Evolutionary conservation across 108 stramenopile genomes (phyloP).

Genomic region (Epithemia pelagica): DNA sequence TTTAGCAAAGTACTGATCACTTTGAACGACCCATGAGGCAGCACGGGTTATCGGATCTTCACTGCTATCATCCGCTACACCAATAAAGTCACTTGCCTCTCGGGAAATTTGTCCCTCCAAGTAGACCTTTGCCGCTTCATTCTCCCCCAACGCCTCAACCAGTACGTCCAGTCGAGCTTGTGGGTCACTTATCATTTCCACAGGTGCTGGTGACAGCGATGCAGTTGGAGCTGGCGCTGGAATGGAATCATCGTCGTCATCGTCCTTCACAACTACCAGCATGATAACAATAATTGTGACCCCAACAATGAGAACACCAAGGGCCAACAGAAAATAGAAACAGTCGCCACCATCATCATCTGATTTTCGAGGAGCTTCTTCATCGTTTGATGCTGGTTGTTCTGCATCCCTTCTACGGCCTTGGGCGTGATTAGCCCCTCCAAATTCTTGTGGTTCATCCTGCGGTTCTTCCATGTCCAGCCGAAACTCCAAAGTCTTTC

Average conservation of each 20-base stretch:
- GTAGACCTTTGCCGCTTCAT: not conserved
- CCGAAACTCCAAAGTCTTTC: too few species aligned
- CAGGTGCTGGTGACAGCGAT: not conserved
- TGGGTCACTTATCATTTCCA: not conserved
- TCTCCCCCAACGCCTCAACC: not conserved
- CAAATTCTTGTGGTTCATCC: not conserved
- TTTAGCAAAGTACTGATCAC: constrained; percentile 3
- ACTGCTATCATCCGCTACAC: not conserved
- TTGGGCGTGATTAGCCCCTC: not conserved
- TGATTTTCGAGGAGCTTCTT: not conserved
- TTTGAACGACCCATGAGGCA: constrained; percentile 14
- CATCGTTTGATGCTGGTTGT: not conserved
- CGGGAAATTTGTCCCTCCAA: not conserved
- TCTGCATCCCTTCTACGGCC: not conserved
- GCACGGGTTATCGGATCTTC: constrained; percentile 9
- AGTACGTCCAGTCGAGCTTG: not conserved
- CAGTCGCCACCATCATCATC: not conserved
- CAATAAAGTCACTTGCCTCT: not conserved
- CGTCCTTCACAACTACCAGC: not conserved
- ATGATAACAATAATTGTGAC: constrained; percentile 3
- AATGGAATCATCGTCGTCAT: not conserved
- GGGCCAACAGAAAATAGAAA: not conserved
- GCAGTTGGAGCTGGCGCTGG: not conserved
- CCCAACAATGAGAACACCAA: not conserved
- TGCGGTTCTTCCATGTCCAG: not conserved